Base-by-base conservation (phyloP, 2,329 filamentous ascomycete species). In the Rutstroemia sp. region DNA sequence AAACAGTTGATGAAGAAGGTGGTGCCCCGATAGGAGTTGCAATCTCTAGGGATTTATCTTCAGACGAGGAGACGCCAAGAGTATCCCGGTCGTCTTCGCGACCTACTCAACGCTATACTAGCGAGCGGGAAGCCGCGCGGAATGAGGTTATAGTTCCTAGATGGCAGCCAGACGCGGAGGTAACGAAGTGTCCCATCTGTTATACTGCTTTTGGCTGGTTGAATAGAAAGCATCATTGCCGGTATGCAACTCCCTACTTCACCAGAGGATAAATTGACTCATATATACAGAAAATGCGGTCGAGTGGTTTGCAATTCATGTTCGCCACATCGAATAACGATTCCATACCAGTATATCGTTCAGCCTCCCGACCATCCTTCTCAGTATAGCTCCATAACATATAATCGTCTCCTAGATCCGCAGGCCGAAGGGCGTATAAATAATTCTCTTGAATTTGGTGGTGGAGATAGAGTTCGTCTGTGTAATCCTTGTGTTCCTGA, bases 271-370 rank as follows among this genome's bases (percentile, higher is more conserved):
- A 19, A 34, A 49, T 51, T 25, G 19, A 46, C 30, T 19, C 25
- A 19, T 49, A 34, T 6, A 44, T 5, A 27, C 59, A 88, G 86
- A 63, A 96, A 96, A 80, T 97, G 92, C 69, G 92, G 92, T 47
- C 79, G 91, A 59, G 92, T 97, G 8, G 92, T 97, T 23, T 97
- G 92, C 72, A 84, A 86, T 57, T 78, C 83, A 19, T 97, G 92
- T 73, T 96, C 92, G 2, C 92, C 92, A 3, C 92, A 97, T 71
- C 83, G 91, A 59, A 97, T 97, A 68, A 95, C 89, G 3, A 96
- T 97, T 61, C 92, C 92, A 1, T 82, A 92, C 62, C 89, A 94
- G 68, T 97, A 89, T 70, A 96, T 97, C 62, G 91, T 96, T 25
- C 86, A 87, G 48, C 88, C 89, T 3, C 87, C 88, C 1, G 21